Conservation (phyloP, 139 green algal genomes). For the Chara braunii region DNA sequence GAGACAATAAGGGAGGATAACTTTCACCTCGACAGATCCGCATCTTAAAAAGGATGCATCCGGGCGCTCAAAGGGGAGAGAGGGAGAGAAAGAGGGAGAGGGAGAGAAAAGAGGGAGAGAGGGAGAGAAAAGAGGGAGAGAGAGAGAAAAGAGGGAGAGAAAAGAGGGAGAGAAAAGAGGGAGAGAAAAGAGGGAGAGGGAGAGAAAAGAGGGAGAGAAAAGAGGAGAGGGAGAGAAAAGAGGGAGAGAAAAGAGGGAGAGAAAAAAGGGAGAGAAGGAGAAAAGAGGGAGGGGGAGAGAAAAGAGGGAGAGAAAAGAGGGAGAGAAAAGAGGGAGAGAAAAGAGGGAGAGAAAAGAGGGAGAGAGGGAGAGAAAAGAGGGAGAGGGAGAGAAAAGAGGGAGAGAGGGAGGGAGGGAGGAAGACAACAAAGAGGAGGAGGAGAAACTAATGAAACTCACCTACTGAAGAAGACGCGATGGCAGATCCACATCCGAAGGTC, state of each 20-base stretch:
- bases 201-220: conserved; percentile 1
- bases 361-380: background rate
- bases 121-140: background rate
- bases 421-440: too few species aligned
- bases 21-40: too few species aligned
- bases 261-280: background rate
- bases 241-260: background rate
- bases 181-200: background rate
- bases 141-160: background rate
- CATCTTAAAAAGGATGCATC: too few species aligned
- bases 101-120: background rate
- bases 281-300: background rate
- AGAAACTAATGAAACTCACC: conserved; percentile 8
- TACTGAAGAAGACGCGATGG: conserved; percentile 90
- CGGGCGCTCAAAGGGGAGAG: background rate
- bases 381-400: background rate
- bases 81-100: background rate
- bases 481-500: conserved; percentile 96
- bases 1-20: too few species aligned
- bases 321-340: background rate
- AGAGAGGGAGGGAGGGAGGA: conserved; percentile 3
- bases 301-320: background rate
- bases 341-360: background rate
- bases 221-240: background rate
- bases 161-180: background rate